Conservation (phyloP, 345 rosid species). For the Kernera saxatilis region DNA sequence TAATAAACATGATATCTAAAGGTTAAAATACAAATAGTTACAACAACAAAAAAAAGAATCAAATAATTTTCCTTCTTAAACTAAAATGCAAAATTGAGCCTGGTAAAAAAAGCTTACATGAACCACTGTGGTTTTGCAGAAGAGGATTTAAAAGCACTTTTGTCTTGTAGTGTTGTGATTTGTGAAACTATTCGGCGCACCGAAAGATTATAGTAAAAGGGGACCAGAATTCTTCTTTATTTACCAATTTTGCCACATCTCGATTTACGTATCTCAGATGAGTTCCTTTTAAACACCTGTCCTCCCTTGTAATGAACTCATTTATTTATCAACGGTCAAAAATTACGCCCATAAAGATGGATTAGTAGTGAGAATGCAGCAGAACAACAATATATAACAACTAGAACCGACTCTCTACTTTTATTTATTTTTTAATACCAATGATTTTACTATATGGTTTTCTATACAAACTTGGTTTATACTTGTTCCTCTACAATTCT, state of each 20-base stretch:
- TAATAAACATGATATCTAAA: background rate
- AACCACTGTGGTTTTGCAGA: background rate
- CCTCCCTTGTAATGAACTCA: background rate
- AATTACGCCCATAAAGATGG: background rate
- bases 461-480: background rate
- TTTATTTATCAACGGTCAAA: slow-evolving; percentile 25
- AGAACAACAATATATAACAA: background rate
- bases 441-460: background rate
- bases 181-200: slow-evolving; percentile 15
- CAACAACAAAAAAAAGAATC: background rate
- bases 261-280: slow-evolving; percentile 23
- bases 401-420: background rate
- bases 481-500: background rate
- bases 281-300: slow-evolving; percentile 17
- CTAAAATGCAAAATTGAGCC: background rate
- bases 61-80: background rate
- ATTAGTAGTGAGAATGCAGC: background rate
- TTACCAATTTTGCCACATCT: slow-evolving; percentile 20
- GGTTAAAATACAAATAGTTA: background rate
- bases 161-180: slow-evolving; percentile 14
- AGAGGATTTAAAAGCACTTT: background rate
- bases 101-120: background rate
- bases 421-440: background rate
- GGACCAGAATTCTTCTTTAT: background rate
- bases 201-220: slow-evolving; percentile 13